Conservation (phyloP, 2,329 filamentous ascomycete genomes). For the Fusarium piperis region DNA sequence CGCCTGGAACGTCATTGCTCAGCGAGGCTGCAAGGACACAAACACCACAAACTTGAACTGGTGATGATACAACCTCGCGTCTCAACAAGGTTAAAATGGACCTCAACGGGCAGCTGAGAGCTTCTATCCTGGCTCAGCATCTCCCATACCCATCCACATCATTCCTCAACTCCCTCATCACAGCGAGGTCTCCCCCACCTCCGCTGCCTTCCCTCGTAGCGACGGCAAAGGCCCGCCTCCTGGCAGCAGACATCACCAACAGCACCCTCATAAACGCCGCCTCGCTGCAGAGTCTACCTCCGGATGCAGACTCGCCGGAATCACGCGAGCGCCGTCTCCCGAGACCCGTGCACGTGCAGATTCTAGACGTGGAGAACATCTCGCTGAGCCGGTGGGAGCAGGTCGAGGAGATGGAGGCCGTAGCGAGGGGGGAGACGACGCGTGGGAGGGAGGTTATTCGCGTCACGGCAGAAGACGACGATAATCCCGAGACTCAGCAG, state of each 20-base stretch:
- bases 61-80: not conserved
- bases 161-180: conserved; percentile 73
- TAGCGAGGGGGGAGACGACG: conserved; percentile 77
- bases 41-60: conserved; percentile 8
- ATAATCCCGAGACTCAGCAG: conserved; percentile 60
- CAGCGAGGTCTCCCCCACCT: conserved; percentile 63
- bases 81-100: conserved; percentile 43
- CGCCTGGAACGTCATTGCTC: conserved; percentile 37
- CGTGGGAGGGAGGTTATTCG: conserved; percentile 85
- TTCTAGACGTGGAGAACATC: conserved; percentile 88
- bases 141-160: conserved; percentile 61
- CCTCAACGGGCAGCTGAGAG: conserved; percentile 58
- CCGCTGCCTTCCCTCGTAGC: conserved; percentile 78
- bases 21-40: conserved; percentile 34
- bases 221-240: conserved; percentile 82
- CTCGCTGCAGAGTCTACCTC: conserved; percentile 58
- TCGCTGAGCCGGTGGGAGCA: conserved; percentile 84
- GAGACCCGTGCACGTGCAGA: conserved; percentile 77
- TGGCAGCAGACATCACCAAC: conserved; percentile 78
- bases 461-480: conserved; percentile 57
- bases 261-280: conserved; percentile 57
- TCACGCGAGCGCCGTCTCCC: conserved; percentile 66
- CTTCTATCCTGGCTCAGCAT: conserved; percentile 61
- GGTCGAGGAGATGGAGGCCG: conserved; percentile 80
- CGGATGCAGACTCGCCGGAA: conserved; percentile 61